A percentile compares a stretch with the other conserved stretches of the same genome.
Conservation (phyloP, 176 grass and related monocot species). For the Aegilops tauschii region DNA sequence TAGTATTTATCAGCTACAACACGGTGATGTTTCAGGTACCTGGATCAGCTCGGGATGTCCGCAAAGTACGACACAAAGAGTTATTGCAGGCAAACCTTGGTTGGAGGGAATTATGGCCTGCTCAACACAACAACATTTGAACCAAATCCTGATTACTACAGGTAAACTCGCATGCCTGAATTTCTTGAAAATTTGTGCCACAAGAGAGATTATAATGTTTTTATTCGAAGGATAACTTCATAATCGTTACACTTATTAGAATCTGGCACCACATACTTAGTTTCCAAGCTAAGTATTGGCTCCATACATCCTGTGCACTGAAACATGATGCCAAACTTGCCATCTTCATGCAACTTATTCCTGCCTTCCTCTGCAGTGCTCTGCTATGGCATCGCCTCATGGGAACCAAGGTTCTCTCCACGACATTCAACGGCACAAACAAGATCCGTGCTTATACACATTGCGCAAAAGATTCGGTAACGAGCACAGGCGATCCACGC, state of each 20-base stretch:
- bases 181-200: background rate
- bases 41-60: conserved; percentile 84
- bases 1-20: background rate
- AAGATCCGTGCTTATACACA: conserved; percentile 66
- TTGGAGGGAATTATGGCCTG: conserved; percentile 79
- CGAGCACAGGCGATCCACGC: background rate
- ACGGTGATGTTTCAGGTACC: conserved; percentile 48
- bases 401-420: conserved; percentile 57
- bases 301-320: background rate
- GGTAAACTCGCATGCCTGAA: conserved; percentile 27
- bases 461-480: conserved; percentile 64
- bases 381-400: conserved; percentile 77
- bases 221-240: background rate
- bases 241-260: background rate
- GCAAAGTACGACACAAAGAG: conserved; percentile 71
- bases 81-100: conserved; percentile 71
- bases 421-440: conserved; percentile 53
- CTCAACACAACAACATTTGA: conserved; percentile 80
- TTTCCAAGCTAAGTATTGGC: background rate
- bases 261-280: background rate
- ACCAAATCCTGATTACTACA: conserved; percentile 92
- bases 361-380: conserved; percentile 47
- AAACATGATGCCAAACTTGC: background rate
- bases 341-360: conserved; percentile 22
- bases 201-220: background rate